phyloP scores from a whole-genome alignment of 345 rosid genomes.

The Triadica sebifera region DNA sequence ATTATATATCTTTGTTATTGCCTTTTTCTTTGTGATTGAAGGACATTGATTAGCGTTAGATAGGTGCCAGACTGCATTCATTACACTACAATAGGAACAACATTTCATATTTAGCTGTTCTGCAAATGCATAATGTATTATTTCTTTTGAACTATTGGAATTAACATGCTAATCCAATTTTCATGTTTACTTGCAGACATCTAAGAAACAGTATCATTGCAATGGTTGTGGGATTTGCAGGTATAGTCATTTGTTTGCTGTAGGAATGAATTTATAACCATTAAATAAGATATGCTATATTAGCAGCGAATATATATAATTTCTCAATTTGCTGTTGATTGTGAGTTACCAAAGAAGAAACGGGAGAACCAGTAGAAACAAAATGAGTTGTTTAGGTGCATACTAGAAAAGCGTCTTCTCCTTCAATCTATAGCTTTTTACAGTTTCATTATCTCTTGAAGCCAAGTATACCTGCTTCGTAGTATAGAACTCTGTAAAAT shows the following conservation, averaged over 20 bases:
- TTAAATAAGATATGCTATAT: not conserved
- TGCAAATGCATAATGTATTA: not conserved
- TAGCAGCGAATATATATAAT: not conserved
- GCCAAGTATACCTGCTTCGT: not conserved
- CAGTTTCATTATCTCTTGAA: not conserved
- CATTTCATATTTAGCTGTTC: not conserved
- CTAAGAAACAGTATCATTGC: constrained; percentile 83
- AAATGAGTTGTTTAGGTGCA: not conserved
- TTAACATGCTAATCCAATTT: constrained; percentile 2
- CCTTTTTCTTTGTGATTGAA: too few relatives aligned
- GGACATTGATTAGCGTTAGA: too few relatives aligned
- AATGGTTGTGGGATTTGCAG: constrained; percentile 94
- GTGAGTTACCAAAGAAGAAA: not conserved
- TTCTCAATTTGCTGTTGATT: not conserved
- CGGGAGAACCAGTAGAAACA: not conserved
- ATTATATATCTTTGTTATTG: too few relatives aligned
- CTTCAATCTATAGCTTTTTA: not conserved
- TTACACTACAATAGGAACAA: too few relatives aligned
- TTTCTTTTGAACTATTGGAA: not conserved
- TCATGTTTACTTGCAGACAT: constrained; percentile 45
- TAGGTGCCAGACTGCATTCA: too few relatives aligned
- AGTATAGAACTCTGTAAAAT: not conserved
- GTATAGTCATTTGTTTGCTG: constrained; percentile 27
- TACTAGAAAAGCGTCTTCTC: not conserved
- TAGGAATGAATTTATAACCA: not conserved